These are phyloP conservation scores for Thinopyrum elongatum DNA, from an alignment of 176 grass and related monocot genomes.

Conservation along the genomic window DNA sequence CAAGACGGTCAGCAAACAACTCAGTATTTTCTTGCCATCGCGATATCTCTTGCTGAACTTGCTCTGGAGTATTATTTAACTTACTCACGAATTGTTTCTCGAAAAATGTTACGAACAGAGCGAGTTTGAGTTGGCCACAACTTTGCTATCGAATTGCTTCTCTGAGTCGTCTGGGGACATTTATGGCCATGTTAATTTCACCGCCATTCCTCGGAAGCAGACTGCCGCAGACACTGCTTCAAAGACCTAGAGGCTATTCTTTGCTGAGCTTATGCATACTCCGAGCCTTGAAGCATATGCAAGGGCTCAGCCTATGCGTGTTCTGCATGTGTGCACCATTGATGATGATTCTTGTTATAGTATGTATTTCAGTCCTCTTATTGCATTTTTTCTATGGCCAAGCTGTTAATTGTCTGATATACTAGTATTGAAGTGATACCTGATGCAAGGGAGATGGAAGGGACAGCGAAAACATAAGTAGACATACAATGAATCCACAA, in stretches of 20 bases:
- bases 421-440: too few species aligned
- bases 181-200: slow-evolving; percentile 21
- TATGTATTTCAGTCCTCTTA: neutral
- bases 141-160: neutral
- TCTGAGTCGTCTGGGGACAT: neutral
- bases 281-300: neutral
- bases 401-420: too few species aligned
- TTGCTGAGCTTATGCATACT: slow-evolving; percentile 5
- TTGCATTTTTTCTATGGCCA: neutral
- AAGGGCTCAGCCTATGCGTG: neutral
- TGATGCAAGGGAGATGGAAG: too few species aligned
- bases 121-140: neutral
- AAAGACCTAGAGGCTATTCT: neutral
- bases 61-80: too few species aligned
- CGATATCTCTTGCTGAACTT: neutral
- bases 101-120: neutral
- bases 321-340: neutral
- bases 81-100: neutral
- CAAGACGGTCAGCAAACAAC: neutral
- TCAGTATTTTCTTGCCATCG: neutral
- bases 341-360: neutral
- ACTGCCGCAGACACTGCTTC: neutral
- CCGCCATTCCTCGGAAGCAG: neutral
- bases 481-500: too few species aligned
- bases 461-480: too few species aligned